Evolutionary conservation across 345 rosid species (phyloP), one percentile per base, ranked within the genome.

Genomic region (Sisymbrium altissimum): DNA sequence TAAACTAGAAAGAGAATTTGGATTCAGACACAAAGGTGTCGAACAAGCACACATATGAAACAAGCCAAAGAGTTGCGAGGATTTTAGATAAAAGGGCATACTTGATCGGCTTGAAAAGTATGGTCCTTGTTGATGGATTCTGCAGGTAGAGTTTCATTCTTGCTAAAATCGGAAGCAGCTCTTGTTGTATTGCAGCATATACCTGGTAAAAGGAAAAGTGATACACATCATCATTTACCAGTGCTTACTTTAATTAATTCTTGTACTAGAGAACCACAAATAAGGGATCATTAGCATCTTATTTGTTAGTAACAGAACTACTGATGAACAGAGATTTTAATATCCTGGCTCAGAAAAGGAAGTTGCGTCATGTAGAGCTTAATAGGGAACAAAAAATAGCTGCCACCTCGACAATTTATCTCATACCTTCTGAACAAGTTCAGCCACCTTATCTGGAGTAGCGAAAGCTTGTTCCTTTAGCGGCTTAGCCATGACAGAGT

Each of bases 391-490:
- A 53, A 25, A 13, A 63, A 63, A 63, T 33, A 49, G 6, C 44
- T 9, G 54, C 23, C 44, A 56, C 49, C 67, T 48, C 29, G 40
- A 36, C 40, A 36, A 36, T 19, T 50, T n/a, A 65, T 15, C 25
- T 25, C 78, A 25, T 79, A 95, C 99, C 97, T 92, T 92, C 74
- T 84, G 96, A 77, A 95, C 89, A 78, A 95, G 86, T 79, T 92
- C 99, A 21, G 92, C 96, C 79, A 95, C 97, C 84, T 89, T 92
- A 71, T 88, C 97, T 36, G 97, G 96, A 69, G 92, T 81, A 77
- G 97, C 97, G 48, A 95, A 95, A 63, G 99, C 99, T 78, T 92
- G 97, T 65, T 95, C 97, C 83, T 86, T 95, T 49, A 95, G 88
- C 40, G 96, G 97, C 83, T 81, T 95, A 81, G 87, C 68, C 93